A percentile compares a stretch with the other conserved stretches of the same genome.
phyloP scores from a whole-genome alignment of 768 basidiomycete species.

The Mycena sanguinolenta region DNA sequence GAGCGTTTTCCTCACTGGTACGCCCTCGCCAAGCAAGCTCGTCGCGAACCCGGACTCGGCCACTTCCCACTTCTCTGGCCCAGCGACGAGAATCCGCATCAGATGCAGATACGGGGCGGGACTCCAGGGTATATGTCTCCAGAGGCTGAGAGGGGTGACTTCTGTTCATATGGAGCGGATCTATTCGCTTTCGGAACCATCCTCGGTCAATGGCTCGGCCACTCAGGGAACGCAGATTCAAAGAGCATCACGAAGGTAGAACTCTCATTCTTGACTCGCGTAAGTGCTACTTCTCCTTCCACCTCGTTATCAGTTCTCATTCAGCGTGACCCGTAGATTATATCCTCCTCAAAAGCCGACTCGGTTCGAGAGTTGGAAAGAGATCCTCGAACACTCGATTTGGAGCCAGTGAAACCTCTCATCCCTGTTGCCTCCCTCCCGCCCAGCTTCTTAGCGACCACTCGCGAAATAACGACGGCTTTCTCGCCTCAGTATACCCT shows the following conservation, averaged over 20 bases:
- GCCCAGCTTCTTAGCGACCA: no score
- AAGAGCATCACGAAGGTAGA: background rate
- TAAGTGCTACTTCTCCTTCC: background rate
- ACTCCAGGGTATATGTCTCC: slow-evolving; percentile 3
- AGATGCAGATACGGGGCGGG: background rate
- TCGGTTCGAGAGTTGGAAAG: background rate
- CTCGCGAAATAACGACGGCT: no score
- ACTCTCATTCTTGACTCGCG: background rate
- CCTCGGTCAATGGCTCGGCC: background rate
- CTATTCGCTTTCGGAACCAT: background rate
- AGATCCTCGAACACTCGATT: slow-evolving; percentile 9
- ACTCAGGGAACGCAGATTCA: background rate
- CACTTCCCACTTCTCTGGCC: slow-evolving; percentile 5
- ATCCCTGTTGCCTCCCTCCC: no score
- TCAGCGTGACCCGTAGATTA: background rate
- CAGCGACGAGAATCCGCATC: background rate
- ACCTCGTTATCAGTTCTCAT: background rate
- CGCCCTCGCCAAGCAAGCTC: no score
- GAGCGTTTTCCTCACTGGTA: background rate
- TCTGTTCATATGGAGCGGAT: background rate
- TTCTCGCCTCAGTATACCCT: no score
- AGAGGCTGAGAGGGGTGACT: background rate
- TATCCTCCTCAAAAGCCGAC: background rate
- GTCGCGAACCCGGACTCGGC: background rate
- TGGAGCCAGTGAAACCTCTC: slow-evolving; percentile 1